Conservation (phyloP, 2,329 filamentous ascomycete genomes). For the Dothistroma pini region DNA sequence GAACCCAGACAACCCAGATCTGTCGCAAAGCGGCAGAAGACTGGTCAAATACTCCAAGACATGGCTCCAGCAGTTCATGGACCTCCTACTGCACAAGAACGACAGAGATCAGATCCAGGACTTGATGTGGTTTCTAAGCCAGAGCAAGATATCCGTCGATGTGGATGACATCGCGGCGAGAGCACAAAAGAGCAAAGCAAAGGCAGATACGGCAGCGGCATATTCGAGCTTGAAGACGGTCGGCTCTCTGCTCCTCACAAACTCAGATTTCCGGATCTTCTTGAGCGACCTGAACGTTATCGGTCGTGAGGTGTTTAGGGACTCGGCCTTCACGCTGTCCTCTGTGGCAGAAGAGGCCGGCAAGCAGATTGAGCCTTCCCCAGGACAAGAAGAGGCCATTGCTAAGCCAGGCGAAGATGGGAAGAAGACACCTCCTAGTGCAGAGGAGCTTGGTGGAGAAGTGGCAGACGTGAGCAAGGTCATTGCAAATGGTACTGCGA, state of each 20-base stretch:
- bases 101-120: slow-evolving; percentile 81
- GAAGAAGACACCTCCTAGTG: slow-evolving; percentile 49
- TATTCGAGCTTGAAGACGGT: slow-evolving; percentile 81
- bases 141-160: slow-evolving; percentile 68
- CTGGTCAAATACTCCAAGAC: slow-evolving; percentile 68
- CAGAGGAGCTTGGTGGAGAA: slow-evolving; percentile 57
- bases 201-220: slow-evolving; percentile 69
- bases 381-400: slow-evolving; percentile 55
- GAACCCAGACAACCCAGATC: slow-evolving; percentile 67
- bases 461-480: slow-evolving; percentile 44
- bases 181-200: slow-evolving; percentile 60
- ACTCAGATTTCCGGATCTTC: slow-evolving; percentile 85
- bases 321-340: slow-evolving; percentile 77
- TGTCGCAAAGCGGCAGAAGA: slow-evolving; percentile 73
- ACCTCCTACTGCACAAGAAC: slow-evolving; percentile 81
- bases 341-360: slow-evolving; percentile 70
- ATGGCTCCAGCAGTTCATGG: slow-evolving; percentile 75
- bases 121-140: slow-evolving; percentile 78
- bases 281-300: slow-evolving; percentile 75
- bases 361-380: slow-evolving; percentile 66
- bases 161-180: slow-evolving; percentile 59
- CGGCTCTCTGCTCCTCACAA: slow-evolving; percentile 78
- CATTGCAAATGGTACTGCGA: slow-evolving; percentile 43
- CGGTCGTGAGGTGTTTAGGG: slow-evolving; percentile 78
- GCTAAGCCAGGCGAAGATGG: slow-evolving; percentile 51